Evolutionary conservation across 2,329 filamentous ascomycete species (phyloP).

Genomic region (Phaeosphaeriaceae sp.): DNA sequence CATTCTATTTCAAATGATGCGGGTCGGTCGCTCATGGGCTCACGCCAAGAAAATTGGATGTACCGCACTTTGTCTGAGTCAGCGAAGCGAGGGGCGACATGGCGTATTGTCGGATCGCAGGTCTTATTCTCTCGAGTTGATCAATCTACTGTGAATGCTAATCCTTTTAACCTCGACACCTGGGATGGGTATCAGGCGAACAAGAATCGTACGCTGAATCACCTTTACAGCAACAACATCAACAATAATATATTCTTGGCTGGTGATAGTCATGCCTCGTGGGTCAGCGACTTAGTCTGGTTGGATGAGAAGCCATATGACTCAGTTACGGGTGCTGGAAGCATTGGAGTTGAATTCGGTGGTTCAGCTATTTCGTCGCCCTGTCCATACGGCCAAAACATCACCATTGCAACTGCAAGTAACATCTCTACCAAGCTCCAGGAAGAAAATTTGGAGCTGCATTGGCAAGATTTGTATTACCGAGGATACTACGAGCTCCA

Average conservation of each 20-base stretch:
- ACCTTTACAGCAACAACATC: conserved; percentile 71
- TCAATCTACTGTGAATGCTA: conserved; percentile 51
- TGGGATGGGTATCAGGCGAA: conserved; percentile 74
- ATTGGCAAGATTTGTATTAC: conserved; percentile 78
- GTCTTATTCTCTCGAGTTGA: conserved; percentile 69
- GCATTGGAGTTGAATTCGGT: conserved; percentile 60
- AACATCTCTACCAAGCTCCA: conserved; percentile 42
- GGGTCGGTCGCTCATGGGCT: conserved; percentile 72
- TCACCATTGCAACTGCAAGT: conserved; percentile 60
- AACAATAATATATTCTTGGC: conserved; percentile 75
- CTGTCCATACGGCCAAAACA: conserved; percentile 65
- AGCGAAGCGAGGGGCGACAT: conserved; percentile 68
- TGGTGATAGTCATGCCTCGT: conserved; percentile 72
- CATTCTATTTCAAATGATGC: conserved; percentile 69
- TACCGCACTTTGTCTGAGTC: conserved; percentile 60
- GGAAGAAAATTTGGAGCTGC: conserved; percentile 65
- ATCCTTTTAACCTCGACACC: conserved; percentile 62
- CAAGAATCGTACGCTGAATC: conserved; percentile 71
- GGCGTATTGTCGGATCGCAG: conserved; percentile 75
- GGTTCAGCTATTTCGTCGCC: conserved; percentile 70
- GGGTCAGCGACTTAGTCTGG: conserved; percentile 58
- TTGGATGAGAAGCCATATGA: conserved; percentile 51
- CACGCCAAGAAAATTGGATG: conserved; percentile 73
- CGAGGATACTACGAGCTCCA: conserved; percentile 74
- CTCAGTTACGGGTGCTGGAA: conserved; percentile 47